These are phyloP conservation scores for Aspergillus caelatus DNA, from an alignment of 2,329 filamentous ascomycete genomes.

Conservation along the genomic window DNA sequence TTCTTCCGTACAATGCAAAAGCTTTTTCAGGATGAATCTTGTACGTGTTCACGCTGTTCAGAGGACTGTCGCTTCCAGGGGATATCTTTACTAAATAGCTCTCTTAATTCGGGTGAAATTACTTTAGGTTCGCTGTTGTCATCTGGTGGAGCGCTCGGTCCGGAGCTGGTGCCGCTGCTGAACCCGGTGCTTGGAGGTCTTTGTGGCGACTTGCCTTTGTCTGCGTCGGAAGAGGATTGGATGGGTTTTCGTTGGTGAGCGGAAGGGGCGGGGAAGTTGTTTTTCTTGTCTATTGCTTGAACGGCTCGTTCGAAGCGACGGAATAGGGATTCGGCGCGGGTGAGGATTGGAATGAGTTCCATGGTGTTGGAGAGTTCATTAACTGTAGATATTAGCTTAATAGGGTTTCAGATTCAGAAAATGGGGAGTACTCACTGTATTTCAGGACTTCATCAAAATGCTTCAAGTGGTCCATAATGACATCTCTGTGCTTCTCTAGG, in stretches of 20 bases:
- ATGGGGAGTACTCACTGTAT: conserved; percentile 67
- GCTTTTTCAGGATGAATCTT: background rate
- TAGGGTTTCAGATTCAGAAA: background rate
- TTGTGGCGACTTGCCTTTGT: conserved; percentile 38
- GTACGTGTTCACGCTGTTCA: background rate
- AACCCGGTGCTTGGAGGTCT: conserved; percentile 23
- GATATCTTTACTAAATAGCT: conserved; percentile 63
- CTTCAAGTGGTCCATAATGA: conserved; percentile 91
- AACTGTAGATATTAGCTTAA: conserved; percentile 55
- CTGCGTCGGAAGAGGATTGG: conserved; percentile 16
- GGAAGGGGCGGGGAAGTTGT: conserved; percentile 69
- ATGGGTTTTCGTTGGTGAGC: conserved; percentile 53
- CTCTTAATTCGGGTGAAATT: conserved; percentile 65
- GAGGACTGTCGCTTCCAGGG: conserved; percentile 40
- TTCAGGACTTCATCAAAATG: conserved; percentile 98
- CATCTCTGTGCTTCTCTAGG: conserved; percentile 90
- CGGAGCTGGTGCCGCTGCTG: conserved; percentile 26
- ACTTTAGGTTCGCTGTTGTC: conserved; percentile 46
- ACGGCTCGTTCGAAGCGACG: conserved; percentile 84
- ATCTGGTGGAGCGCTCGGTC: background rate
- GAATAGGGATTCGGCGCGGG: conserved; percentile 87
- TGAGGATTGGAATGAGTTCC: conserved; percentile 81
- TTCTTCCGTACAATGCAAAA: background rate
- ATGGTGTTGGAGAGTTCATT: conserved; percentile 95
- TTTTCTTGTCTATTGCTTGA: conserved; percentile 88